Base-by-base conservation (phyloP, 2,329 filamentous ascomycete species). In the Ophiostoma piceae region DNA sequence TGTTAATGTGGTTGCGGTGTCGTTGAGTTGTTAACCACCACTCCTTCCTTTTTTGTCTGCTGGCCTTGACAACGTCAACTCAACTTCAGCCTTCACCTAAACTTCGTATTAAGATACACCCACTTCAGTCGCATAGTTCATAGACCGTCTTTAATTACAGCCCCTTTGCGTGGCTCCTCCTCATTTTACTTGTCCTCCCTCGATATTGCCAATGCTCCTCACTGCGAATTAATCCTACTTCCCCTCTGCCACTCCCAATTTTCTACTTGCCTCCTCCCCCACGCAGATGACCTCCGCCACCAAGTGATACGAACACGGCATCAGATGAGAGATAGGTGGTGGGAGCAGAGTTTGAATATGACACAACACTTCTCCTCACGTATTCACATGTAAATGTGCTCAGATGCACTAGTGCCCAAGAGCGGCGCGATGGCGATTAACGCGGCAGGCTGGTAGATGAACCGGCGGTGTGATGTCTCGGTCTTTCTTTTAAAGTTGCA, bases 301-400 rank as follows among this genome's bases (percentile, higher is more conserved):
- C 9, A 57, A 26, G 22, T 47, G 16, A 62, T 62, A 62, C 57
- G 57, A 62, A 62, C 57, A 62, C 57, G 57, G 57, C 57, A 62
- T 57, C 57, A 26, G 26, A 32, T 57, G 11, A 14, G 51, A 57
- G 16, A 19, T 47, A 54, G 7, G 51, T 4, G 22, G 51, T 4
- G 22, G 51, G 7, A 57, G n/a, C 12, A 14, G 39, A 57, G 26
- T 22, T 26, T 3, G n/a, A 22, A 57, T 57, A 57, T 51, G 47
- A 47, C 43, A 60, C 54, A 62, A 26, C 51, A 8, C 51, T 26
- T 57, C 57, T 62, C 57, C 12, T 62, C 57, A 8, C 22, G 5
- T 57, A 29, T 57, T 62, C 57, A 62, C 57, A 62, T 62, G 57
- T 1, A 14, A 62, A 57, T 57, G n/a, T 26, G n/a, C 14, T 19